Evolutionary conservation across 768 basidiomycete species (phyloP).

Genomic region (Lyophyllum shimeji): DNA sequence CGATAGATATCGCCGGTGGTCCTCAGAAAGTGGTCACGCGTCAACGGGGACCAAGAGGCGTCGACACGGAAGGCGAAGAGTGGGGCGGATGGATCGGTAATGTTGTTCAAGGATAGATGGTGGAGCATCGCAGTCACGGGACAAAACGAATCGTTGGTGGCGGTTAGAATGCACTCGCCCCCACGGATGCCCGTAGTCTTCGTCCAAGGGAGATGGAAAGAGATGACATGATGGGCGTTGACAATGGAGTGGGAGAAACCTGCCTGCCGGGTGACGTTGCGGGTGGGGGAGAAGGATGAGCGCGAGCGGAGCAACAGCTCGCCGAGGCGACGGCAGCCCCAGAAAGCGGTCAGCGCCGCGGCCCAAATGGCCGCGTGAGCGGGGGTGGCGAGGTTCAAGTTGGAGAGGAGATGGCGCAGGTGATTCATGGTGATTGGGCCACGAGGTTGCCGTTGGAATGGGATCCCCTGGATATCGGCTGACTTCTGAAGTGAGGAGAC

Average conservation of each 20-base stretch:
- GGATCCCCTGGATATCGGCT: neutral
- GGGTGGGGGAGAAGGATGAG: neutral
- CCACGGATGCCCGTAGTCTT: conserved; percentile 10
- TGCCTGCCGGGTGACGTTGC: neutral
- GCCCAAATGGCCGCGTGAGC: conserved; percentile 16
- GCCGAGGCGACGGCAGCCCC: conserved; percentile 1
- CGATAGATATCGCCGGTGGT: too few relatives aligned
- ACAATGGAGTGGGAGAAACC: neutral
- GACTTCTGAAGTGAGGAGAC: neutral
- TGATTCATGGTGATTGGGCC: conserved; percentile 12
- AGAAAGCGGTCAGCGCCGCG: conserved; percentile 12
- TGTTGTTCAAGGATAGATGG: conserved; percentile 11
- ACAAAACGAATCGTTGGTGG: conserved; percentile 11
- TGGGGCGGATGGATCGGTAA: neutral
- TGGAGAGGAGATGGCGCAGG: neutral
- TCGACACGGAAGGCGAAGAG: conserved; percentile 18
- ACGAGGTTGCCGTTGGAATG: conserved; percentile 6
- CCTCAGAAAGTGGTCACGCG: too few relatives aligned
- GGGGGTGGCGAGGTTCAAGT: conserved; percentile 1
- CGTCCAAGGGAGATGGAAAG: conserved; percentile 19
- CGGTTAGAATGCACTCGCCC: conserved; percentile 11
- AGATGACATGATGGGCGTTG: neutral
- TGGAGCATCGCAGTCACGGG: conserved; percentile 17
- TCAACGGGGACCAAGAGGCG: too few relatives aligned
- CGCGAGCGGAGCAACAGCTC: neutral